A percentile compares a stretch with the other conserved stretches of the same genome.
Evolutionary conservation across 352 stramenopile genomes (phyloP).

Genomic region (Poterioochromonas sp.): DNA sequence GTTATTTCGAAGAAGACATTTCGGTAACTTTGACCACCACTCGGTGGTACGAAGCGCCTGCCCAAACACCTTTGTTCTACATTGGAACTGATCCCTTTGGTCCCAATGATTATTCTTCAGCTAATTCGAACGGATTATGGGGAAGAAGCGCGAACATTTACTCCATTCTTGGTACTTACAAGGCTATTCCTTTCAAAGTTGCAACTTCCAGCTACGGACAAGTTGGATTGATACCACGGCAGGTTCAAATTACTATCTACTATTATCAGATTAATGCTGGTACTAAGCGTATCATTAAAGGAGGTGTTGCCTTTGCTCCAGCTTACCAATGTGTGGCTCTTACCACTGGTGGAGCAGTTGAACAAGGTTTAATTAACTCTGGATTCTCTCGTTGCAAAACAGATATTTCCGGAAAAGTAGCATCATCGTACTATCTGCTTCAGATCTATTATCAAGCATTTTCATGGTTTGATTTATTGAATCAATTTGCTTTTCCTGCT

Average conservation of each 20-base stretch:
- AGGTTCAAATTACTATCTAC: slow-evolving; percentile 39
- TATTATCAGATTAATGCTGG: slow-evolving; percentile 35
- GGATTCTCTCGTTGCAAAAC: slow-evolving; percentile 47
- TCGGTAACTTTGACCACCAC: not conserved
- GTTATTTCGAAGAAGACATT: slow-evolving; percentile 71
- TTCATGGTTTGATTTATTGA: slow-evolving; percentile 84
- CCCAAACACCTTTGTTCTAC: slow-evolving; percentile 71
- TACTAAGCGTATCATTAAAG: not conserved
- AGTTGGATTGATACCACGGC: slow-evolving; percentile 37
- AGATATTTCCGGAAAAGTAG: slow-evolving; percentile 49
- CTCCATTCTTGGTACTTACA: slow-evolving; percentile 34
- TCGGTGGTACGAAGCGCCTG: slow-evolving; percentile 71
- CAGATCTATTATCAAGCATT: slow-evolving; percentile 76
- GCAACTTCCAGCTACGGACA: slow-evolving; percentile 37
- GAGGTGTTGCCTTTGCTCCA: not conserved
- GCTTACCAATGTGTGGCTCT: not conserved
- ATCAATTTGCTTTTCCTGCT: slow-evolving; percentile 85
- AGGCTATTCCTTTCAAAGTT: slow-evolving; percentile 48
- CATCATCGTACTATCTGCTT: slow-evolving; percentile 48
- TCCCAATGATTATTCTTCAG: slow-evolving; percentile 53
- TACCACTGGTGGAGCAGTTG: not conserved
- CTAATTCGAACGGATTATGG: slow-evolving; percentile 37
- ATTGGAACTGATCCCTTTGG: slow-evolving; percentile 60
- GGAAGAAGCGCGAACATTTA: slow-evolving; percentile 32
- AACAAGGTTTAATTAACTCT: not conserved